Base-by-base conservation (phyloP, 345 rosid species). In the Odontarrhena argentea region DNA sequence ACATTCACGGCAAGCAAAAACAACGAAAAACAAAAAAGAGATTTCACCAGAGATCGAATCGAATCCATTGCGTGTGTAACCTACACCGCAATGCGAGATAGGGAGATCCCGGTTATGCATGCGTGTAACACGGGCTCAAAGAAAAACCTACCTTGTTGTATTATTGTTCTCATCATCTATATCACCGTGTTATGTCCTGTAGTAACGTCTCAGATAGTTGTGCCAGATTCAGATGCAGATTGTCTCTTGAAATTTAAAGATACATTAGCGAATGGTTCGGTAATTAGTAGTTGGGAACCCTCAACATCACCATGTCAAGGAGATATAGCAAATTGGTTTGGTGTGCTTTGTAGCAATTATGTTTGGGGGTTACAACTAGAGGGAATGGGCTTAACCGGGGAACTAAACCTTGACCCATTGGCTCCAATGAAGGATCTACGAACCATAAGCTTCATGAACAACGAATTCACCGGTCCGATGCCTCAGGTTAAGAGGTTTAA, bases 371-470 rank as follows among this genome's bases (percentile, higher is more conserved):
- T 89, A 64, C 84, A 81, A 25, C 84, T 89, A 3, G 94, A 87
- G 18, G 80, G 76, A 22, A 75, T 85, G 79, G 74, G 71, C 2
- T 74, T 89, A 35, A 3, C 64, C 0, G 91, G 94, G 9, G 14
- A 24, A 2, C 11, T 87, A 12, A 72, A 78, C 36, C 38, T 84
- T 0, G 83, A 85, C 1, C 55, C 83, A 7, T 81, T 89, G 8
- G 54, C 15, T 22, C 43, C 76, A 7, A 66, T 89, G 70, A 52
- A 47, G 47, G 41, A 65, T 15, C 30, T 89, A 57, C 82, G 89
- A 3, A 81, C 86, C 3, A n/a, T 89, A 44, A 87, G 94, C 66
- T 77, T 89, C 8, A 82, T 81, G 94, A 80, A 89, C 78, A 89
- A 89, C 32, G 60, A 75, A 1, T 74, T 87, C 11, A 77, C 52